phyloP scores from a whole-genome alignment of 2,329 filamentous ascomycete species.

The Byssoonygena ceratinophila region DNA sequence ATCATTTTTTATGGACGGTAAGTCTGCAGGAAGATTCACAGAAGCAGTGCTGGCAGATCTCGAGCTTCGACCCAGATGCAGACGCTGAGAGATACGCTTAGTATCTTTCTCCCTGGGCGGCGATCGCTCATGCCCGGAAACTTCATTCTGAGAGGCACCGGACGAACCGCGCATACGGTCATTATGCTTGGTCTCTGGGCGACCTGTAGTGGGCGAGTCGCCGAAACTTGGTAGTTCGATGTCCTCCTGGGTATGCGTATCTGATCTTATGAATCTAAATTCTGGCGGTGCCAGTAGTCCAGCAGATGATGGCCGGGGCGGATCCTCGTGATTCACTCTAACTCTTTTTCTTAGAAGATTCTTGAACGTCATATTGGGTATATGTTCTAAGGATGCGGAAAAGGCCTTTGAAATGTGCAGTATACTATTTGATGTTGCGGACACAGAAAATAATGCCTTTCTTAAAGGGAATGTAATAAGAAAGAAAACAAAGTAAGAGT shows the following conservation, averaged over 20 bases:
- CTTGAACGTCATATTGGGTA: constrained; percentile 46
- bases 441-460: neutral
- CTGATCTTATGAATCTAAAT: constrained; percentile 75
- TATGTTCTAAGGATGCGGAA: neutral
- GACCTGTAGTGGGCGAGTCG: constrained; percentile 22
- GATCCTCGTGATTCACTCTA: constrained; percentile 25
- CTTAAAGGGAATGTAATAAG: neutral
- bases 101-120: constrained; percentile 21
- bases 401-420: neutral
- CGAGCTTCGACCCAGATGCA: constrained; percentile 51
- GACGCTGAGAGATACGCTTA: constrained; percentile 51
- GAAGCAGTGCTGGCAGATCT: constrained; percentile 48
- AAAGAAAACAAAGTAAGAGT: neutral
- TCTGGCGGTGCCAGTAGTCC: constrained; percentile 39
- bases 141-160: constrained; percentile 8
- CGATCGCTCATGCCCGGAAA: neutral
- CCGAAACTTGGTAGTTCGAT: constrained; percentile 57
- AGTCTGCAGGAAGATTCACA: constrained; percentile 63
- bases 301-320: constrained; percentile 13
- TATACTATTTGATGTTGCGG: no score
- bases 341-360: constrained; percentile 55
- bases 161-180: constrained; percentile 27
- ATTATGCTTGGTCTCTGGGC: constrained; percentile 23
- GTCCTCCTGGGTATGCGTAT: constrained; percentile 67
- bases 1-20: constrained; percentile 54